Conservation (phyloP, 75 land plant species). For the Isoetes taiwanensis region DNA sequence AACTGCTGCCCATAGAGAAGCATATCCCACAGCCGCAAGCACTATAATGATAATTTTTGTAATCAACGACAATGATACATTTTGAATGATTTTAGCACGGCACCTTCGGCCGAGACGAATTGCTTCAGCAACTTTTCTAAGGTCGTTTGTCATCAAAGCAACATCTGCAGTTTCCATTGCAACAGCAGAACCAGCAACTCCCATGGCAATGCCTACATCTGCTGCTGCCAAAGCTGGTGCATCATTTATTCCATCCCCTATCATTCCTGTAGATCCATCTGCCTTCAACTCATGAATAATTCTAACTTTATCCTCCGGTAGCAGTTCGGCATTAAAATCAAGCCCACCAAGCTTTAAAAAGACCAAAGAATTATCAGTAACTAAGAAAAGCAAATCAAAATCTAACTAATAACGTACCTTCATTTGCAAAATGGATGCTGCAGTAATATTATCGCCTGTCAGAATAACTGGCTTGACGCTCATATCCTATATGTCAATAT, state of each 20-base stretch:
- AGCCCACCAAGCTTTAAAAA: constrained; percentile 36
- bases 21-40: constrained; percentile 58
- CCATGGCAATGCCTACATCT: constrained; percentile 87
- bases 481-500: constrained; percentile 14
- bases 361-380: not conserved
- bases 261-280: constrained; percentile 55
- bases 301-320: constrained; percentile 70
- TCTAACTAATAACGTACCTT: constrained; percentile 30
- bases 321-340: constrained; percentile 47
- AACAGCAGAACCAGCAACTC: constrained; percentile 75
- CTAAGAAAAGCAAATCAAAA: not conserved
- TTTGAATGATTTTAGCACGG: constrained; percentile 34
- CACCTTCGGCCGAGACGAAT: constrained; percentile 34
- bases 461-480: constrained; percentile 70
- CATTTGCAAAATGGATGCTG: constrained; percentile 41
- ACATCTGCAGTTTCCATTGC: constrained; percentile 79
- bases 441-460: constrained; percentile 62
- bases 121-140: constrained; percentile 45
- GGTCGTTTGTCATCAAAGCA: constrained; percentile 85
- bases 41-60: constrained; percentile 54
- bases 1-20: constrained; percentile 82
- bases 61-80: constrained; percentile 41
- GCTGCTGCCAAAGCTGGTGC: constrained; percentile 84
- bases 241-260: constrained; percentile 91
- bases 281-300: constrained; percentile 34